These are phyloP conservation scores for Cytospora piceae DNA, from an alignment of 2,329 filamentous ascomycete genomes.

Conservation along the genomic window DNA sequence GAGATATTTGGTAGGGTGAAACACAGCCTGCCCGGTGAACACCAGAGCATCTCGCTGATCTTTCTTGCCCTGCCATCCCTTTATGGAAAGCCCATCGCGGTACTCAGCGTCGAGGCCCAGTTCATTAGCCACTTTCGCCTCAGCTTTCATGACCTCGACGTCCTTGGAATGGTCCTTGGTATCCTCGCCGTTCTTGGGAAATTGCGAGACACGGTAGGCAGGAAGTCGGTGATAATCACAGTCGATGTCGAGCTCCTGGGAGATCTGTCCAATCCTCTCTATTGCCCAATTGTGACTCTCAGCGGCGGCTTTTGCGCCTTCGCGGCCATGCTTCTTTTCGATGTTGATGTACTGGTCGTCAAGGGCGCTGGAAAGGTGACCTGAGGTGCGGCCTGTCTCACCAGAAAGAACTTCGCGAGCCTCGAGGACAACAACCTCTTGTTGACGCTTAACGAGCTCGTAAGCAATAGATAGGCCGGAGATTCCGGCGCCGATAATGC, in stretches of 20 bases:
- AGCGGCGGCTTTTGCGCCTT: constrained; percentile 52
- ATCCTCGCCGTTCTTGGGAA: constrained; percentile 41
- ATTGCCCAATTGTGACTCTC: constrained; percentile 60
- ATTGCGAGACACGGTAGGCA: constrained; percentile 56
- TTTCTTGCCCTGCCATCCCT: constrained; percentile 54
- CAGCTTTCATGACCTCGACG: constrained; percentile 48
- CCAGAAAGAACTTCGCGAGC: constrained; percentile 58
- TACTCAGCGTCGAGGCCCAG: constrained; percentile 49
- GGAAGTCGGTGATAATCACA: constrained; percentile 59
- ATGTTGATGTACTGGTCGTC: constrained; percentile 58
- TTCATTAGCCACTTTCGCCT: constrained; percentile 48
- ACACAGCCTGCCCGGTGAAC: constrained; percentile 53
- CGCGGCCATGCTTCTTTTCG: constrained; percentile 54
- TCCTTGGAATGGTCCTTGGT: constrained; percentile 45
- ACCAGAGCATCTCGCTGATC: constrained; percentile 57
- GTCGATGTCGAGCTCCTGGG: constrained; percentile 53
- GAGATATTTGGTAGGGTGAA: constrained; percentile 61
- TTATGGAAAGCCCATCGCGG: constrained; percentile 49
- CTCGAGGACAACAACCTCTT: constrained; percentile 56
- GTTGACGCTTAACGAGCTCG: constrained; percentile 55
- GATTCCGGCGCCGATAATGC: constrained; percentile 57
- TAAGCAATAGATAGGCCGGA: constrained; percentile 56
- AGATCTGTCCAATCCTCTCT: constrained; percentile 54
- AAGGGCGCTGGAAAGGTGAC: constrained; percentile 57
- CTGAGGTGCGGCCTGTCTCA: constrained; percentile 57